Percentiles rank a stretch among this genome's conserved stretches.
Evolutionary conservation across 495 filamentous ascomycete species (phyloP).

Genomic region (Penicillium dipodomyicola): DNA sequence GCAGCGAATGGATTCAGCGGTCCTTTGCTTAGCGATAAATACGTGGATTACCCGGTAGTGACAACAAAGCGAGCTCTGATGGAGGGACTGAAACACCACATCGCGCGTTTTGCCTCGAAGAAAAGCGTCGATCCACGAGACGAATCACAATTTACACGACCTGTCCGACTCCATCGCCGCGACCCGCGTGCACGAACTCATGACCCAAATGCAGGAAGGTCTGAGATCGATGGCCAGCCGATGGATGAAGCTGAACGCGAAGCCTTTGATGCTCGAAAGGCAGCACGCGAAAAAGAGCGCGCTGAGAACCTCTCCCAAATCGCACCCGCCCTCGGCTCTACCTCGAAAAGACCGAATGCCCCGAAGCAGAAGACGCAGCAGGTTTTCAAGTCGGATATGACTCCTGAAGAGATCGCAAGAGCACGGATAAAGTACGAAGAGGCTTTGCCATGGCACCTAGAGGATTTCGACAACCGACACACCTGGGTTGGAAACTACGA

Average conservation of each 20-base stretch:
- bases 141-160: conserved; percentile 78
- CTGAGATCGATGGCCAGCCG: conserved; percentile 42
- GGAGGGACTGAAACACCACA: conserved; percentile 79
- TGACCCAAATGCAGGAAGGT: conserved; percentile 39
- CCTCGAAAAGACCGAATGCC: conserved; percentile 58
- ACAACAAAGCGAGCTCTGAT: conserved; percentile 77
- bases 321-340: conserved; percentile 63
- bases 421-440: conserved; percentile 88
- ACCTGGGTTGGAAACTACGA: conserved; percentile 92
- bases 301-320: conserved; percentile 85
- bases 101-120: conserved; percentile 71
- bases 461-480: conserved; percentile 92
- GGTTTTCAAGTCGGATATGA: conserved; percentile 75
- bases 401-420: conserved; percentile 74
- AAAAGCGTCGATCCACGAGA: conserved; percentile 68
- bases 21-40: conserved; percentile 48
- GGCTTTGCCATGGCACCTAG: conserved; percentile 90
- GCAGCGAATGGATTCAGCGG: conserved; percentile 59
- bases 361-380: conserved; percentile 64
- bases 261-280: conserved; percentile 63
- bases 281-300: conserved; percentile 75
- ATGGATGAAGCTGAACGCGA: conserved; percentile 68
- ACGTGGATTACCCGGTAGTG: conserved; percentile 67
- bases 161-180: conserved; percentile 82
- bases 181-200: conserved; percentile 72